phyloP scores from a whole-genome alignment of 2,329 filamentous ascomycete species.

The Neospermospora avenae region DNA sequence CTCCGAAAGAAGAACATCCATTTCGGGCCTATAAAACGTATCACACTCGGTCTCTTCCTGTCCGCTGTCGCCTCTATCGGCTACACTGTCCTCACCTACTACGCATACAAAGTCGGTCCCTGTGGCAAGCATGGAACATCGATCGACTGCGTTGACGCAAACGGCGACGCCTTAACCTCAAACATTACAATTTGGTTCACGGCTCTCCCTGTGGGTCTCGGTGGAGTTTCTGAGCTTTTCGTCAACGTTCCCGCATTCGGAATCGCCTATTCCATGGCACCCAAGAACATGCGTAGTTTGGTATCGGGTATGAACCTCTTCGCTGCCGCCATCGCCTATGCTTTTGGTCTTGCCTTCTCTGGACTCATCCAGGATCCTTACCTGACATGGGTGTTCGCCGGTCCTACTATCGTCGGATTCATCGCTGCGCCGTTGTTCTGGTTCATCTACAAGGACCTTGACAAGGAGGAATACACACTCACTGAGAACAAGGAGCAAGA shows the following conservation, averaged over 20 bases:
- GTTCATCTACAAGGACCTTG: conserved; percentile 46
- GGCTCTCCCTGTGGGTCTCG: conserved; percentile 48
- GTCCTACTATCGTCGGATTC: conserved; percentile 44
- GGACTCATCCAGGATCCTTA: conserved; percentile 47
- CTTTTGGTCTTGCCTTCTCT: conserved; percentile 44
- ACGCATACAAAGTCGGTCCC: conserved; percentile 58
- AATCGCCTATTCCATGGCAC: conserved; percentile 50
- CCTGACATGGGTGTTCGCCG: conserved; percentile 50
- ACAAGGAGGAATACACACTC: conserved; percentile 44
- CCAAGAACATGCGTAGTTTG: conserved; percentile 49
- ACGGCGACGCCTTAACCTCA: conserved; percentile 24
- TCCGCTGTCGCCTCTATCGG: conserved; percentile 56
- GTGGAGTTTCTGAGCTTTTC: conserved; percentile 52
- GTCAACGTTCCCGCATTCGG: conserved; percentile 50
- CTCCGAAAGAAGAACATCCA: conserved; percentile 60
- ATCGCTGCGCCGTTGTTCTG: conserved; percentile 45
- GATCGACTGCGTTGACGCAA: conserved; percentile 19
- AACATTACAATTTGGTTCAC: conserved; percentile 45
- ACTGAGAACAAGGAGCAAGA: conserved; percentile 34
- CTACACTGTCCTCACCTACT: conserved; percentile 55
- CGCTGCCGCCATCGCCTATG: conserved; percentile 45
- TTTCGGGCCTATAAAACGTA: conserved; percentile 73
- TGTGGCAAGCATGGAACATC: conserved; percentile 47
- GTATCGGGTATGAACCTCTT: conserved; percentile 50
- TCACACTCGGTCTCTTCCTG: conserved; percentile 66